phyloP scores from a whole-genome alignment of 2,329 filamentous ascomycete genomes.

The Drechslera avenae region DNA sequence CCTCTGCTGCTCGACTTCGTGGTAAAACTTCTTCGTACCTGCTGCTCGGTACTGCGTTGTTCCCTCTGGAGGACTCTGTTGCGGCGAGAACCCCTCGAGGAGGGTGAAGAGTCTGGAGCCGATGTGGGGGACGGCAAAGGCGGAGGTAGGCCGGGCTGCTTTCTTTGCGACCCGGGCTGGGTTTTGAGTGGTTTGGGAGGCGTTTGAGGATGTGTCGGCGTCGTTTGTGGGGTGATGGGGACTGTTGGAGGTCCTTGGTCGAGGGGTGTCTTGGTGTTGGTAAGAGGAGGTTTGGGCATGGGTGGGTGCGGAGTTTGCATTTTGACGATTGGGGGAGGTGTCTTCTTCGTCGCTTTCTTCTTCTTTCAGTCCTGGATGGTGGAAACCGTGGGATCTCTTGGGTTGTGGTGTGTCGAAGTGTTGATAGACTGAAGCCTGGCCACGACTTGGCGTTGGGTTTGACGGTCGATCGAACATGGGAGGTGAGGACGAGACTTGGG shows the following conservation, averaged over 20 bases:
- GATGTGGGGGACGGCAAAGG: background rate
- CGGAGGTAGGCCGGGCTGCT: fast-evolving
- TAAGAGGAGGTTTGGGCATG: background rate
- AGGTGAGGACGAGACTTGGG: background rate
- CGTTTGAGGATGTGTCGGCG: background rate
- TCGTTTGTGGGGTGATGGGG: background rate
- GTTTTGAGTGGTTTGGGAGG: fast-evolving
- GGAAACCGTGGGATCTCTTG: background rate
- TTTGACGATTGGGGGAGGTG: background rate
- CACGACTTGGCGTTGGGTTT: background rate
- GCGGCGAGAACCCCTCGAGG: background rate
- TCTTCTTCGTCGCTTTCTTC: no score
- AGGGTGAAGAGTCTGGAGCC: fast-evolving
- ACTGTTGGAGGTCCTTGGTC: background rate
- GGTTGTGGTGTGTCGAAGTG: background rate
- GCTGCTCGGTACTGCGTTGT: background rate
- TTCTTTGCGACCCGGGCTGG: background rate
- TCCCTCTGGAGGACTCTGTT: background rate
- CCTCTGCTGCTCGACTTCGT: background rate
- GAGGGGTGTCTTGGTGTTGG: background rate
- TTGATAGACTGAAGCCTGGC: background rate
- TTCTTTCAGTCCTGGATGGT: background rate
- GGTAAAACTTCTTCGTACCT: background rate
- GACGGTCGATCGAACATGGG: background rate
- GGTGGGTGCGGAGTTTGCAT: background rate